These are phyloP conservation scores for Ilex paraguariensis DNA, from an alignment of 305 asterid species.

Conservation along the genomic window DNA sequence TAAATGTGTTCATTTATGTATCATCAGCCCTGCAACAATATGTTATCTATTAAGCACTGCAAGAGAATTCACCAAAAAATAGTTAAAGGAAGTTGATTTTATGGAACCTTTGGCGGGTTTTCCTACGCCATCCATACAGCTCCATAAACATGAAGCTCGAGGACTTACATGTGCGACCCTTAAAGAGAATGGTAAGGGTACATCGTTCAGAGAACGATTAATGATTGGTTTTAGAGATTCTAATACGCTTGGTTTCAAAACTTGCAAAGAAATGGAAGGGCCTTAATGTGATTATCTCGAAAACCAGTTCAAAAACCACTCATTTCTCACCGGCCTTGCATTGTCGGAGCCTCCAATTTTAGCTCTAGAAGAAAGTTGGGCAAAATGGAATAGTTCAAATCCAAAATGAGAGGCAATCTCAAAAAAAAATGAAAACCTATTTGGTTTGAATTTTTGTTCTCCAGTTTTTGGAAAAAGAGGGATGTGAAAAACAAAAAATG, in stretches of 20 bases:
- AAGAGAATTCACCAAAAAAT: constrained; percentile 23
- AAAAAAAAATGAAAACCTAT: too few species aligned
- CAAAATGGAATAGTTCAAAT: constrained; percentile 22
- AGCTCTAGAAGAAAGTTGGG: constrained; percentile 35
- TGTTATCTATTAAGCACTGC: constrained; percentile 19
- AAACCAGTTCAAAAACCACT: constrained; percentile 36
- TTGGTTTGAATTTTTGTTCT: too few species aligned
- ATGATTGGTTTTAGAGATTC: constrained; percentile 30
- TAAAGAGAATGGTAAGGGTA: constrained; percentile 13
- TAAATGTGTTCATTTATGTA: constrained; percentile 39
- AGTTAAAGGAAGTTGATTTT: constrained; percentile 19
- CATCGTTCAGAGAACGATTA: constrained; percentile 37
- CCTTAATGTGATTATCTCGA: constrained; percentile 32
- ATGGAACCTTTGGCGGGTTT: constrained; percentile 38
- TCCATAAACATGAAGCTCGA: constrained; percentile 42
- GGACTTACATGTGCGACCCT: constrained; percentile 18
- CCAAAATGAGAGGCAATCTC: too few species aligned
- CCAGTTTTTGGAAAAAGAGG: too few species aligned
- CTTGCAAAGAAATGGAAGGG: constrained; percentile 60
- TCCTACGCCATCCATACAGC: constrained; percentile 26
- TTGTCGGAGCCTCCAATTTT: constrained; percentile 36
- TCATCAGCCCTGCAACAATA: constrained; percentile 38
- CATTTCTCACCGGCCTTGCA: constrained; percentile 51
- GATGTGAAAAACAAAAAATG: too few species aligned
- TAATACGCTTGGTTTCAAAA: constrained; percentile 52